phyloP scores from a whole-genome alignment of 2,329 filamentous ascomycete species.

The Ambrosiella xylebori region DNA sequence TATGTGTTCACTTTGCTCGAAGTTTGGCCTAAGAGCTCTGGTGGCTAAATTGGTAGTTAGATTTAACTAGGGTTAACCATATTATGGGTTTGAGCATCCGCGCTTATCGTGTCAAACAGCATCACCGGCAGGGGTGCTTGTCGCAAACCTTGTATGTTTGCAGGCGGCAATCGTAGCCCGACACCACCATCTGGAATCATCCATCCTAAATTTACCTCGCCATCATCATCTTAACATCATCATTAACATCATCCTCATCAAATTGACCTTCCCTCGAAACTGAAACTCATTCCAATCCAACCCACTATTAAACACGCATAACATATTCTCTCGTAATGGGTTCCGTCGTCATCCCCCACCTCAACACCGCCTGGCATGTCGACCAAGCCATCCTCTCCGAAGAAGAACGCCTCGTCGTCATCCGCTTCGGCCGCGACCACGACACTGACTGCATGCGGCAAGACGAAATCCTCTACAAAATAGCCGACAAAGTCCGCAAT shows the following conservation, averaged over 20 bases:
- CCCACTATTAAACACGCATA: not conserved
- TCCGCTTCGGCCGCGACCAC: constrained; percentile 79
- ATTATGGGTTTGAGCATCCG: too few relatives aligned
- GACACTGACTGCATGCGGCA: constrained; percentile 48
- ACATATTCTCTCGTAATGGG: constrained; percentile 32
- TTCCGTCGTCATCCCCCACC: constrained; percentile 81
- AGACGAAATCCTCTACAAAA: constrained; percentile 59
- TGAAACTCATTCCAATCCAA: not conserved
- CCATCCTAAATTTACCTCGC: not conserved
- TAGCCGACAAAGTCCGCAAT: constrained; percentile 86
- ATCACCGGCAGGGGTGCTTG: not conserved
- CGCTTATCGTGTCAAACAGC: not conserved
- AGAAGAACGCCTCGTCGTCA: constrained; percentile 82
- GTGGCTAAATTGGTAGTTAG: not conserved
- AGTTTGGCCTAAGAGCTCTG: not conserved
- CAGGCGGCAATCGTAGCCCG: not conserved
- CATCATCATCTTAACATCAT: not conserved
- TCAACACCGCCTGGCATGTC: constrained; percentile 90
- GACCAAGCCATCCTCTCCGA: constrained; percentile 87
- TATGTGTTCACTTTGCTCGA: constrained; percentile 3
- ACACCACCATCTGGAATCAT: not conserved
- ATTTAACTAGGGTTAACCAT: not conserved
- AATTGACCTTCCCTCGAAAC: not conserved
- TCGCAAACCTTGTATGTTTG: not conserved
- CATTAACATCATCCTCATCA: not conserved